These are phyloP conservation scores for Hordeum pubiflorum DNA, from an alignment of 202 grass and related monocot genomes.

Conservation along the genomic window DNA sequence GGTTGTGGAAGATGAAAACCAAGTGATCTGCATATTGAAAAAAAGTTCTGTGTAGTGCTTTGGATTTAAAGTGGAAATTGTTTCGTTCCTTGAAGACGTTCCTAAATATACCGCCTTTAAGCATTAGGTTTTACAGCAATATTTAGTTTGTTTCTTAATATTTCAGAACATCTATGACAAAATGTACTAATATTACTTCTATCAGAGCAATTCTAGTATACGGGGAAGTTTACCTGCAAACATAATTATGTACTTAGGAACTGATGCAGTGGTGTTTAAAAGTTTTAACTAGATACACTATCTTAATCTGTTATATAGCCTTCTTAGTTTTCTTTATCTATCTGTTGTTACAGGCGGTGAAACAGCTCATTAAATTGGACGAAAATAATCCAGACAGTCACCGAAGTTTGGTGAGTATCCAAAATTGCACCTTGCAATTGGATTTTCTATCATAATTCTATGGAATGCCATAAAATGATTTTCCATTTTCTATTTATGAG, in stretches of 20 bases:
- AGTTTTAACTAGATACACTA: background rate
- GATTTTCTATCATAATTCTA: background rate
- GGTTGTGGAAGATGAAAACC: background rate
- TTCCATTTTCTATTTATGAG: background rate
- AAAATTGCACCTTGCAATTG: background rate
- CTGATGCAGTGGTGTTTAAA: background rate
- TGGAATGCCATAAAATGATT: background rate
- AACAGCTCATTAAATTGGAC: constrained; percentile 81
- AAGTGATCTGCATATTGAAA: background rate
- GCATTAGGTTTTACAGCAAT: background rate
- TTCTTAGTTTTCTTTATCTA: constrained; percentile 3
- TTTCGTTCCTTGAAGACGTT: background rate
- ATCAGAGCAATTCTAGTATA: background rate
- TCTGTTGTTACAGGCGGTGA: constrained; percentile 74
- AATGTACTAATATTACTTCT: background rate
- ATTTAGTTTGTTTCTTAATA: background rate
- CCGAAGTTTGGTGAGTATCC: constrained; percentile 72
- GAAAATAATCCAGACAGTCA: constrained; percentile 77
- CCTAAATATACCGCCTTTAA: background rate
- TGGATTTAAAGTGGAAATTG: background rate
- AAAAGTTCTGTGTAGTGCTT: background rate
- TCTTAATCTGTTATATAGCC: background rate
- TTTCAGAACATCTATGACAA: background rate
- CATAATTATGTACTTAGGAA: background rate
- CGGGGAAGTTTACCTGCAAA: background rate